These are phyloP conservation scores for Candida sphagnicola DNA, from an alignment of 805 yeast species.

Conservation along the genomic window DNA sequence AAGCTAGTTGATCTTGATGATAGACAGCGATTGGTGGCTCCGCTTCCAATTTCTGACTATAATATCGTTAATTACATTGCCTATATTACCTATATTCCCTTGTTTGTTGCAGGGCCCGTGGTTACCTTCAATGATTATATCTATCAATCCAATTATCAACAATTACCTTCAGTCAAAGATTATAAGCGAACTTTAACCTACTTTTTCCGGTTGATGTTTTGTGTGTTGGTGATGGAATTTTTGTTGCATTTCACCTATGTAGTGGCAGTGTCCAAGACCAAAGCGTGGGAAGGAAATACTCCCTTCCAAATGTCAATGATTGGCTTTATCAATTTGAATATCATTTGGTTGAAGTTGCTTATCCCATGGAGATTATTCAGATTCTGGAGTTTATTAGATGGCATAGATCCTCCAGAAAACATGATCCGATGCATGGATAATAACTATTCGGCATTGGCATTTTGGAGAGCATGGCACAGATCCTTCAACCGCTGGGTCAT, in stretches of 20 bases:
- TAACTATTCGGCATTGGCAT: slow-evolving; percentile 88
- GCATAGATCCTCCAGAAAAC: slow-evolving; percentile 94
- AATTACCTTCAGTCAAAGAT: slow-evolving; percentile 53
- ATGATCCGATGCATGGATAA: slow-evolving; percentile 96
- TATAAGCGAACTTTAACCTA: slow-evolving; percentile 52
- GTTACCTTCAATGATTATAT: slow-evolving; percentile 88
- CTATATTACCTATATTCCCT: slow-evolving; percentile 79
- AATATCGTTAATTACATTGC: slow-evolving; percentile 63
- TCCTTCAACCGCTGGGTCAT: slow-evolving; percentile 88
- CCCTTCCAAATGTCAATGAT: slow-evolving; percentile 95
- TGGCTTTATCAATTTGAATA: slow-evolving; percentile 82
- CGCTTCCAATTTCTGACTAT: slow-evolving; percentile 60
- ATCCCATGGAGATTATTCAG: slow-evolving; percentile 97
- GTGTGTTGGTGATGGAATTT: slow-evolving; percentile 85
- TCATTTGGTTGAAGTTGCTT: slow-evolving; percentile 88
- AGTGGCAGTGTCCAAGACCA: slow-evolving; percentile 84
- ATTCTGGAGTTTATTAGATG: slow-evolving; percentile 88
- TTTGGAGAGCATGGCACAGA: slow-evolving; percentile 99
- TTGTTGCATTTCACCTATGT: slow-evolving; percentile 85
- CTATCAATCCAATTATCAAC: slow-evolving; percentile 59
- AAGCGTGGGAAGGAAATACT: slow-evolving; percentile 85
- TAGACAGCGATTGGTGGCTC: slow-evolving; percentile 60
- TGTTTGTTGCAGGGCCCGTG: slow-evolving; percentile 94
- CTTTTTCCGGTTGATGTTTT: slow-evolving; percentile 63
- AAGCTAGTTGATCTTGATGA: slow-evolving; percentile 40